phyloP scores from a whole-genome alignment of 331 rosid species.

The Cydonia oblonga region DNA sequence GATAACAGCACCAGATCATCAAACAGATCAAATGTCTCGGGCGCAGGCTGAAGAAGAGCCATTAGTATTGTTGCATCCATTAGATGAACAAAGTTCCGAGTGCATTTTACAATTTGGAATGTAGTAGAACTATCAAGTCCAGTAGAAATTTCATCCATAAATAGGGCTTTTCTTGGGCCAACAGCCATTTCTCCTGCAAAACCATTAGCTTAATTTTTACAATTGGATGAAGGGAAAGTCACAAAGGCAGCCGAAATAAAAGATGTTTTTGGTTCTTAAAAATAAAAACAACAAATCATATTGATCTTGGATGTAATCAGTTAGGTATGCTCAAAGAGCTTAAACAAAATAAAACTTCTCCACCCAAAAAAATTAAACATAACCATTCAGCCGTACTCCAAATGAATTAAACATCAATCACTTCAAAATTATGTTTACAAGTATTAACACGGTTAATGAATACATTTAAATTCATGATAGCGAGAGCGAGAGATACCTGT shows the following conservation, averaged over 20 bases:
- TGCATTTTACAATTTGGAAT: conserved; percentile 69
- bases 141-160: conserved; percentile 92
- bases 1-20: conserved; percentile 68
- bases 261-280: neutral
- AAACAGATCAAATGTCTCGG: conserved; percentile 77
- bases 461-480: neutral
- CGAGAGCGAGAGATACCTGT: conserved; percentile 41
- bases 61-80: conserved; percentile 78
- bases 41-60: conserved; percentile 96
- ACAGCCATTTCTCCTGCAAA: conserved; percentile 73
- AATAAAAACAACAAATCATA: neutral
- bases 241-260: neutral
- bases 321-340: neutral
- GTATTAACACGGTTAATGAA: too few relatives aligned
- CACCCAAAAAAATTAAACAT: neutral
- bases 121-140: conserved; percentile 93
- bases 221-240: neutral
- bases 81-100: conserved; percentile 68
- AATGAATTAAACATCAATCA: too few relatives aligned
- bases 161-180: conserved; percentile 76
- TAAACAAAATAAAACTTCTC: neutral
- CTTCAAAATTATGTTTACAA: too few relatives aligned
- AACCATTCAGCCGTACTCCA: too few relatives aligned
- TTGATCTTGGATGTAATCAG: neutral
- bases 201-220: neutral